Evolutionary conservation across 208 protist genomes (phyloP).

Genomic region (Crithidia expoeki): DNA sequence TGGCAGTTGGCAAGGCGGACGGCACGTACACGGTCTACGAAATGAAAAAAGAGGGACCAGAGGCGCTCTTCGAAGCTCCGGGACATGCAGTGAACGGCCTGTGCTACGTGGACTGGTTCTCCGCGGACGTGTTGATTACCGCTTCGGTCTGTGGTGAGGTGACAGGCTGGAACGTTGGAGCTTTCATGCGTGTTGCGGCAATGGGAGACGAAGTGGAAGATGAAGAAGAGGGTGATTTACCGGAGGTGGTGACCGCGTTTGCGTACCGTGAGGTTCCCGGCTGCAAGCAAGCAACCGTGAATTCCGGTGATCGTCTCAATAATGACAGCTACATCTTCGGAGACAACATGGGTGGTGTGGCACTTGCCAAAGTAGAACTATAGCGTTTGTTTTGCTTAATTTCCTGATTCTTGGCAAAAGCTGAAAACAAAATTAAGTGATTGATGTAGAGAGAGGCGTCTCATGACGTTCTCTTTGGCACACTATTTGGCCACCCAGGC

Average conservation of each 20-base stretch:
- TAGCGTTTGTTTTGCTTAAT: background rate
- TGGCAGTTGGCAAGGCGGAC: conserved; percentile 67
- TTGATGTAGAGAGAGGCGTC: no score
- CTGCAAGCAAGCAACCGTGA: conserved; percentile 36
- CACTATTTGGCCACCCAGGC: no score
- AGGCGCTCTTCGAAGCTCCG: conserved; percentile 44
- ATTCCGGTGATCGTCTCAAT: conserved; percentile 40
- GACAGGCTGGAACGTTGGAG: conserved; percentile 68
- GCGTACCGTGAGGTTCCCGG: conserved; percentile 53
- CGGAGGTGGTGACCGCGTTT: conserved; percentile 45
- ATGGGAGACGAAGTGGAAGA: conserved; percentile 21
- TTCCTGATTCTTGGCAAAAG: background rate
- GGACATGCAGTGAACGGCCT: conserved; percentile 74
- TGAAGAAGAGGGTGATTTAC: conserved; percentile 52
- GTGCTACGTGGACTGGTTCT: conserved; percentile 59
- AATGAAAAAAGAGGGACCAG: conserved; percentile 22
- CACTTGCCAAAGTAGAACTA: conserved; percentile 16
- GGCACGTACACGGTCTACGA: conserved; percentile 70
- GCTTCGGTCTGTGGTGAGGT: conserved; percentile 77
- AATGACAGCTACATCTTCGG: conserved; percentile 25
- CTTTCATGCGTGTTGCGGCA: conserved; percentile 34
- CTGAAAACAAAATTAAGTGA: no score
- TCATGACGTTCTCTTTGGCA: no score
- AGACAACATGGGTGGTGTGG: conserved; percentile 26
- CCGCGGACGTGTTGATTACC: conserved; percentile 49